Percentiles rank a stretch among this genome's conserved stretches.
These are phyloP conservation scores for Aspergillus saccharolyticus DNA, from an alignment of 495 filamentous ascomycete genomes.

Conservation along the genomic window DNA sequence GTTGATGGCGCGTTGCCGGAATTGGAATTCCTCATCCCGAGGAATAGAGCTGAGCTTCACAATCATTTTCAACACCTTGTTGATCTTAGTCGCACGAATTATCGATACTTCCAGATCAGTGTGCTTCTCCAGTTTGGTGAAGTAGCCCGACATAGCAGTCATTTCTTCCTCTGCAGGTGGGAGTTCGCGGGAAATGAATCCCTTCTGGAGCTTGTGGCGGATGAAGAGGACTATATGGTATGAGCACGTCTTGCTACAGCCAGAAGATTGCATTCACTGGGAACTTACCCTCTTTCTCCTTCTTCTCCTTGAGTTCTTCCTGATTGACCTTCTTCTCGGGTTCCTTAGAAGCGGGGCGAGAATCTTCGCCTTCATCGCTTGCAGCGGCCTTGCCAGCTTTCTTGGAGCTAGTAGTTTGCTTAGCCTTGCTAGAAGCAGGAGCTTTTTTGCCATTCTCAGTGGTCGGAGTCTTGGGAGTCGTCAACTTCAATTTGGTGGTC, in stretches of 20 bases:
- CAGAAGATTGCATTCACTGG: background rate
- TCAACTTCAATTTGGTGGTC: conserved; percentile 51
- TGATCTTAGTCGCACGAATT: conserved; percentile 82
- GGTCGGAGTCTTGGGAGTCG: conserved; percentile 47
- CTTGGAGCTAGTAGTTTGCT: conserved; percentile 42
- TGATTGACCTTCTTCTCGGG: conserved; percentile 51
- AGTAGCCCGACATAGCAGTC: conserved; percentile 71
- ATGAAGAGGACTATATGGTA: conserved; percentile 63
- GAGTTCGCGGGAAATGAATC: conserved; percentile 74
- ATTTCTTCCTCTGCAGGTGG: conserved; percentile 86
- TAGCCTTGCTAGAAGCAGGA: conserved; percentile 55
- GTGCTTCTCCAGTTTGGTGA: conserved; percentile 73
- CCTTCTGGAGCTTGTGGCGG: conserved; percentile 86
- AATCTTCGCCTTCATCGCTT: conserved; percentile 42
- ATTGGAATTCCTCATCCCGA: conserved; percentile 75
- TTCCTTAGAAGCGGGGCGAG: conserved; percentile 40
- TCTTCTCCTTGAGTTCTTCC: conserved; percentile 59
- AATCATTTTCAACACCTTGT: conserved; percentile 90
- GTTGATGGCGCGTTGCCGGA: conserved; percentile 70
- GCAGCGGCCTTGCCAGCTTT: conserved; percentile 36
- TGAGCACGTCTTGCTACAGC: conserved; percentile 2
- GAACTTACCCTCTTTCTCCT: conserved; percentile 61
- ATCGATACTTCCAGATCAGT: conserved; percentile 78
- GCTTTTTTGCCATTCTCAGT: conserved; percentile 45
- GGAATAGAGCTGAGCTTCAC: conserved; percentile 78